Conservation (phyloP, 1,284 basidiomycete species). For the Austroboletus rostrupii region DNA sequence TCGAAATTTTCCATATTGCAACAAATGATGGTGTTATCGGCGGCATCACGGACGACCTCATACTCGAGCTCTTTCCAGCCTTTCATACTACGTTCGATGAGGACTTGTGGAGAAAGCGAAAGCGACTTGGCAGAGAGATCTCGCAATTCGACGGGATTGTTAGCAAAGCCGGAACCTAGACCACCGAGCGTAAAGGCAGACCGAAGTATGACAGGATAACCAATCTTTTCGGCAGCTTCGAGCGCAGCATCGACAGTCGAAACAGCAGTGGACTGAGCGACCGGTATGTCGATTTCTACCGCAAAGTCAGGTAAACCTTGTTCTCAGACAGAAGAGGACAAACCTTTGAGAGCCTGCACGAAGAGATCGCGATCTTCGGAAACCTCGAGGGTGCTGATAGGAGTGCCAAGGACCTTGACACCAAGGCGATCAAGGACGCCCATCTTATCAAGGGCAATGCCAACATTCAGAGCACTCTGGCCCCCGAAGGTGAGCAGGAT, state of each 20-base stretch:
- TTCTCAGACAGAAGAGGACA: conserved; percentile 11
- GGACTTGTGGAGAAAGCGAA: conserved; percentile 89
- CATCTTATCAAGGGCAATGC: conserved; percentile 97
- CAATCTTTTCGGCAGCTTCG: conserved; percentile 86
- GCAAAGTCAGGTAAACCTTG: conserved; percentile 3
- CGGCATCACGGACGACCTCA: conserved; percentile 96
- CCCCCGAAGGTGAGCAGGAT: conserved; percentile 98
- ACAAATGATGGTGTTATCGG: conserved; percentile 94
- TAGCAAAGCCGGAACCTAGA: conserved; percentile 97
- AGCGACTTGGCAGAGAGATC: conserved; percentile 92
- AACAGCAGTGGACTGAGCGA: conserved; percentile 95
- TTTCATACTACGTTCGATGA: conserved; percentile 98
- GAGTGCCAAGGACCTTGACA: conserved; percentile 93
- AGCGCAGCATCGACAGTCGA: conserved; percentile 94
- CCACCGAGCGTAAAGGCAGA: conserved; percentile 98
- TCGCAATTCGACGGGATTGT: conserved; percentile 91
- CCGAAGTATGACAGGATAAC: conserved; percentile 97
- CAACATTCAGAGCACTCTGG: conserved; percentile 96
- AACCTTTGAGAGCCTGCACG: conserved; percentile 93
- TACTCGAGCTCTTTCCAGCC: conserved; percentile 99
- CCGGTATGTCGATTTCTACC: conserved; percentile 95
- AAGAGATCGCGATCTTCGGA: conserved; percentile 98
- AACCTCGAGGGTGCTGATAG: conserved; percentile 91
- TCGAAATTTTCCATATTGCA: conserved; percentile 99
- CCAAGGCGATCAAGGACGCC: conserved; percentile 93